Base-by-base conservation (phyloP, 1,284 basidiomycete genomes). In the Ustilago nuda region DNA sequence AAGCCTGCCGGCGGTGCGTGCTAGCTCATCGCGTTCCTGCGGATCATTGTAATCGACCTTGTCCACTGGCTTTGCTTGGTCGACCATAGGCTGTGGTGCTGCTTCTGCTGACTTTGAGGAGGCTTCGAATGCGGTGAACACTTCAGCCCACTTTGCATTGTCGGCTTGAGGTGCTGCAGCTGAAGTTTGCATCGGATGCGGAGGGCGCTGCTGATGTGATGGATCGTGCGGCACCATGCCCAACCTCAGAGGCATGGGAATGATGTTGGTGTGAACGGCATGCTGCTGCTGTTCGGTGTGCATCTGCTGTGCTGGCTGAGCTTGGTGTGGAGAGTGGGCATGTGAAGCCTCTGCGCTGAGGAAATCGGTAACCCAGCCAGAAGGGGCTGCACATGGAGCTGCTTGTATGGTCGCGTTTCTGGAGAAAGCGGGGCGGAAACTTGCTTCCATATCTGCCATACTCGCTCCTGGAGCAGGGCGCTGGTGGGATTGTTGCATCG, bases 1-100 rank as follows among this genome's bases (percentile, higher is more conserved):
- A 2, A 87, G 79, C 27, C 80, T 73, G 23, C 85, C 86, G 11
- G 87, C 86, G 2, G 86, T 86, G 45, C 79, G 74, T 2, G 87
- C 86, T 43, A 87, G 82, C 23, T 82, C 81, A 55, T 87, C 87
- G 15, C 72, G 75, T 53, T 78, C 79, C 50, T 63, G 67, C 5
- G 72, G 62, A 53, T 76, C 70, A 12, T 70, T 46, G 19, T 71
- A 59, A 27, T 68, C 78, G n/a, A 37, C 55, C 35, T 59, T 65
- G 30, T 72, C 63, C 2, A 55, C 27, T 8, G 55, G 33, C 9
- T 52, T 61, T 7, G 56, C 65, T 7, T 58, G 33, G 9, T 77
- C 61, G 36, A 46, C 9, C 27, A 52, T 50, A 6, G 57, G 33
- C 19, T 51, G 39, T 2, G 61, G 13, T 5, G 30, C 46, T 9